Evolutionary conservation across 1,284 basidiomycete genomes (phyloP).

Genomic region (Gomphus bonarii): DNA sequence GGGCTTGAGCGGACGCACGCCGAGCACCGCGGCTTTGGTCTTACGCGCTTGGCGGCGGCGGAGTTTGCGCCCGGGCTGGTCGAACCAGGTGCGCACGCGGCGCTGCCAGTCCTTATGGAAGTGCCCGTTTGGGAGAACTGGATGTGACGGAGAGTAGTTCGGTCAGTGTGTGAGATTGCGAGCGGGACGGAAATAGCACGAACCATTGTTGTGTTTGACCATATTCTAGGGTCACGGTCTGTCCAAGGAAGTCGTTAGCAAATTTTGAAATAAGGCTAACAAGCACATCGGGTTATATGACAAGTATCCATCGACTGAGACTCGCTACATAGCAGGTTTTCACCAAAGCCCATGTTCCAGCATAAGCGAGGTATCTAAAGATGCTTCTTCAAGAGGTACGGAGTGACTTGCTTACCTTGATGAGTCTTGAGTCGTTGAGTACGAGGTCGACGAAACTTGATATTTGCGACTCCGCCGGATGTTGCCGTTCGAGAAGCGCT

Average conservation of each 20-base stretch:
- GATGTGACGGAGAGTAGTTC: background rate
- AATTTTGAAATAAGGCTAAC: background rate
- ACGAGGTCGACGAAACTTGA: slow-evolving; percentile 4
- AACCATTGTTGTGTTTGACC: slow-evolving; percentile 70
- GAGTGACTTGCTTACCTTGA: slow-evolving; percentile 2
- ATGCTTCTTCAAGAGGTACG: background rate
- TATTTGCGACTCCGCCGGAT: background rate
- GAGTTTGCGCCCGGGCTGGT: slow-evolving; percentile 98
- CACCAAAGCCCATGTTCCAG: background rate
- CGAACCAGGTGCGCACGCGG: slow-evolving; percentile 95
- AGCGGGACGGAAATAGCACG: slow-evolving; percentile 17
- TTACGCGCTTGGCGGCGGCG: slow-evolving; percentile 90
- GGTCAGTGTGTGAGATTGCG: slow-evolving; percentile 4
- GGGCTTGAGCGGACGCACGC: slow-evolving; percentile 85
- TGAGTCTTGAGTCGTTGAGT: slow-evolving; percentile 9
- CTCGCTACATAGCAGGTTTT: background rate
- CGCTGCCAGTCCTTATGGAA: slow-evolving; percentile 99
- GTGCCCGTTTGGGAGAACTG: slow-evolving; percentile 88
- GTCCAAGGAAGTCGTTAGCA: background rate
- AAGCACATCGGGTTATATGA: background rate
- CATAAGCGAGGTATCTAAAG: background rate
- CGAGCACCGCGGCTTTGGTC: slow-evolving; percentile 84
- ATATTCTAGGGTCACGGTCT: slow-evolving; percentile 6
- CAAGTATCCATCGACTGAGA: background rate
- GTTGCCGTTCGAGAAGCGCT: background rate